Conservation (phyloP, 73 alveolate genomes). For the Durusdinium trenchii region DNA sequence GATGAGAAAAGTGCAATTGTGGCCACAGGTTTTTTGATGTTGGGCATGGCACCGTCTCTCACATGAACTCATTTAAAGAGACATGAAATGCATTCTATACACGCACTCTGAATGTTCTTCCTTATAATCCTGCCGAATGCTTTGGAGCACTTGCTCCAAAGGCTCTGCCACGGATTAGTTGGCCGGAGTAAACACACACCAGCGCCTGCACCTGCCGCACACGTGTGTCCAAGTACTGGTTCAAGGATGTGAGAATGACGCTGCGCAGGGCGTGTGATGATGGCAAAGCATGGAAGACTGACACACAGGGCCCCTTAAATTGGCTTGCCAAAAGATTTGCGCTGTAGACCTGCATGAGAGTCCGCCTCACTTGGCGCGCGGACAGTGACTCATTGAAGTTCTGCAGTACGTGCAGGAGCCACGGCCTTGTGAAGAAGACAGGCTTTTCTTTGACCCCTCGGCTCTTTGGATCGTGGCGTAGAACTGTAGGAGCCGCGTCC, state of each 20-base stretch:
- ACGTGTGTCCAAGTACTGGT: background rate
- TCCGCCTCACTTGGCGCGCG: background rate
- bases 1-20: too few relatives aligned
- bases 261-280: background rate
- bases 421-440: background rate
- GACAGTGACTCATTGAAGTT: conserved; percentile 21
- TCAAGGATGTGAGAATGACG: background rate
- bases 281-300: background rate
- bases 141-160: too few relatives aligned
- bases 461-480: background rate
- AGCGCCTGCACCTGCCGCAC: background rate
- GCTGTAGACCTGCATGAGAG: background rate
- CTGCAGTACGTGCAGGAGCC: background rate
- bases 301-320: background rate
- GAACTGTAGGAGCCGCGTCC: background rate
- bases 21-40: too few relatives aligned
- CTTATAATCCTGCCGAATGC: too few relatives aligned
- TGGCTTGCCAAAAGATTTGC: background rate
- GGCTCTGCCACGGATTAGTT: background rate
- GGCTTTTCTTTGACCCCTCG: background rate
- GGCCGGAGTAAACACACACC: background rate
- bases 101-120: too few relatives aligned
- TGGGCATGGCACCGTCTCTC: too few relatives aligned
- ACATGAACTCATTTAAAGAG: too few relatives aligned
- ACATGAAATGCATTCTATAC: too few relatives aligned